These are phyloP conservation scores for Talaromyces sp. DNA, from an alignment of 2,329 filamentous ascomycete species.

Conservation along the genomic window DNA sequence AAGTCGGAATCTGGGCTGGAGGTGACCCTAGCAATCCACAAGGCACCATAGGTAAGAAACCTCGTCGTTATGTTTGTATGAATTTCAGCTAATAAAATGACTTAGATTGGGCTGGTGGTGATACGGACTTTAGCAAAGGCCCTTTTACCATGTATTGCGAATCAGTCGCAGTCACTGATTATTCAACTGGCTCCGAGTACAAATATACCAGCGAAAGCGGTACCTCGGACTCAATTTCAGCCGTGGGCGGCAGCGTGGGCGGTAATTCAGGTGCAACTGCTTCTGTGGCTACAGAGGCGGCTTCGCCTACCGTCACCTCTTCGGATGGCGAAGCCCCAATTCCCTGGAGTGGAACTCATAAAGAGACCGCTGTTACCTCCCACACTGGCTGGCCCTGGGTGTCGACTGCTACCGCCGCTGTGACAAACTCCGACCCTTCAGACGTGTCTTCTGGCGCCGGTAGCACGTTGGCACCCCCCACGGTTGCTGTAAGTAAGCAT, in stretches of 20 bases:
- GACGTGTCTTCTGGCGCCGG: slow-evolving; percentile 76
- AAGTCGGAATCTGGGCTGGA: slow-evolving; percentile 87
- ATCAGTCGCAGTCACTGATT: slow-evolving; percentile 74
- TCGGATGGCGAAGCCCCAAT: slow-evolving; percentile 57
- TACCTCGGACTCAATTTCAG: slow-evolving; percentile 73
- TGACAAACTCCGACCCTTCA: slow-evolving; percentile 58
- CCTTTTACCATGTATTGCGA: slow-evolving; percentile 84
- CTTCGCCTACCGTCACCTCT: slow-evolving; percentile 56
- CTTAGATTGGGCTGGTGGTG: slow-evolving; percentile 73
- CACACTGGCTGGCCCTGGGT: slow-evolving; percentile 67
- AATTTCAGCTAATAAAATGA: not conserved
- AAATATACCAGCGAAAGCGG: slow-evolving; percentile 73
- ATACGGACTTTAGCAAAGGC: slow-evolving; percentile 74
- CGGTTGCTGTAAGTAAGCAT: slow-evolving; percentile 62
- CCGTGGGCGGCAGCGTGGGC: slow-evolving; percentile 73
- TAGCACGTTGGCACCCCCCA: slow-evolving; percentile 68
- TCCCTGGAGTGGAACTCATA: slow-evolving; percentile 55
- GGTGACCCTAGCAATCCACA: slow-evolving; percentile 73
- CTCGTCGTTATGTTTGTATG: slow-evolving; percentile 7
- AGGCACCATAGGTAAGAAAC: slow-evolving; percentile 65
- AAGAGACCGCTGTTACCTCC: slow-evolving; percentile 42
- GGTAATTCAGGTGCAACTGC: slow-evolving; percentile 47
- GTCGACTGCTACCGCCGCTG: slow-evolving; percentile 46
- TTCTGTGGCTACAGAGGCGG: slow-evolving; percentile 46
- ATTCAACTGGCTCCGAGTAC: slow-evolving; percentile 86